Base-by-base conservation (phyloP, 2,329 filamentous ascomycete species). In the Pseudonectria foliicola region DNA sequence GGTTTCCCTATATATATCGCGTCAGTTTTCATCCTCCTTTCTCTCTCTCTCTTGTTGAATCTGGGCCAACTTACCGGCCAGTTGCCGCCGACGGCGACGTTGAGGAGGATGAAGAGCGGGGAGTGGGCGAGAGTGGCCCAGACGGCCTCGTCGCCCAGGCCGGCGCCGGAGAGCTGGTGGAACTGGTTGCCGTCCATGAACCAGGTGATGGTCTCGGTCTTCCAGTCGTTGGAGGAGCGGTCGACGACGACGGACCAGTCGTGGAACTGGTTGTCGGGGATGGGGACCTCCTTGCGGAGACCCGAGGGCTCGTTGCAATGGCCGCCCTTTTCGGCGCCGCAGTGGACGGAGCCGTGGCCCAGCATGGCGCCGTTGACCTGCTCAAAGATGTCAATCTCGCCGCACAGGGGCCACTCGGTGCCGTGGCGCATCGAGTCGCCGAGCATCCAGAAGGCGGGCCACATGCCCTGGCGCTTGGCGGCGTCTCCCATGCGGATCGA, bases 361-460 rank as follows among this genome's bases (percentile, higher is more conserved):
- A 57, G 64, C 39, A 64, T 45, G 26, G 53, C 44, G 4, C 68
- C 69, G 50, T 71, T 66, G 40, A 73, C 58, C 18, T 61, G 63
- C 57, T 73, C 70, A 33, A 71, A 59, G 38, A 71, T 60, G 45
- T 73, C 70, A 29, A 73, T 53, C 57, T 73, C 70, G 16, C 70
- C 70, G 44, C 67, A 70, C 7, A 52, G 54, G 1, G 70, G 70
- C 70, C 70, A 73, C 13, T 44, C 40, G 3, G 61, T 65, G 10
- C 68, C 68, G 40, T 58, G 51, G 6, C 68, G 64, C 33, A 71
- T 55, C 12, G 66, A 56, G 38, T 68, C 59, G 10, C 70, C 70
- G 1, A 73, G 61, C 34, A 70, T 54, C 70, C 70, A 73, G 47
- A 73, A 73, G 4, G 70, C 70, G 3, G 70, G 69, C 70, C 70